These are phyloP conservation scores for Pseudogymnoascus sp. DNA, from an alignment of 2,329 filamentous ascomycete genomes.

Conservation along the genomic window DNA sequence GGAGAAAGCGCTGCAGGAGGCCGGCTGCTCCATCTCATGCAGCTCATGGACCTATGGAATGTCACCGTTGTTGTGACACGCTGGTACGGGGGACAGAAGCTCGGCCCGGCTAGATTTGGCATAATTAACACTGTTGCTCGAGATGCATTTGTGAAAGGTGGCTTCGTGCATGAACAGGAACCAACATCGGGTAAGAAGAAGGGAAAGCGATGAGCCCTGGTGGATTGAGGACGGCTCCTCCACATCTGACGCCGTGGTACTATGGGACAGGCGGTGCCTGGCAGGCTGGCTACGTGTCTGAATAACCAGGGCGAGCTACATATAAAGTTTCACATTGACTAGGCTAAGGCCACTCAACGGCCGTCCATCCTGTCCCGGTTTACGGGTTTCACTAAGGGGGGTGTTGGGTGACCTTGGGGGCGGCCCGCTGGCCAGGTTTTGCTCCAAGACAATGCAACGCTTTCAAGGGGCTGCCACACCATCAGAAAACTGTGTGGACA, in stretches of 20 bases:
- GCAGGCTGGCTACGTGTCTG: neutral
- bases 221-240: neutral
- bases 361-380: neutral
- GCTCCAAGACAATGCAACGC: neutral
- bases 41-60: constrained; percentile 90
- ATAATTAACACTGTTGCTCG: constrained; percentile 82
- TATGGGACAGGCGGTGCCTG: neutral
- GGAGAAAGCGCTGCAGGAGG: constrained; percentile 89
- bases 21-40: constrained; percentile 79
- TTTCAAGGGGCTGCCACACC: neutral
- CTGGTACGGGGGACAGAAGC: constrained; percentile 88
- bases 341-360: neutral
- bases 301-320: neutral
- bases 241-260: neutral
- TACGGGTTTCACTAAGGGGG: neutral
- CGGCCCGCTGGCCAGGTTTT: neutral
- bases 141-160: constrained; percentile 74
- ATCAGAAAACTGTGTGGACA: neutral
- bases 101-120: constrained; percentile 84
- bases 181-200: constrained; percentile 37
- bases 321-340: neutral
- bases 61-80: constrained; percentile 86
- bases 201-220: constrained; percentile 20
- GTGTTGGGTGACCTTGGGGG: neutral
- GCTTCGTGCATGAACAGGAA: constrained; percentile 52